Percentiles rank a stretch among this genome's conserved stretches.
phyloP scores from a whole-genome alignment of 495 filamentous ascomycete genomes.

The Podospora comata region DNA sequence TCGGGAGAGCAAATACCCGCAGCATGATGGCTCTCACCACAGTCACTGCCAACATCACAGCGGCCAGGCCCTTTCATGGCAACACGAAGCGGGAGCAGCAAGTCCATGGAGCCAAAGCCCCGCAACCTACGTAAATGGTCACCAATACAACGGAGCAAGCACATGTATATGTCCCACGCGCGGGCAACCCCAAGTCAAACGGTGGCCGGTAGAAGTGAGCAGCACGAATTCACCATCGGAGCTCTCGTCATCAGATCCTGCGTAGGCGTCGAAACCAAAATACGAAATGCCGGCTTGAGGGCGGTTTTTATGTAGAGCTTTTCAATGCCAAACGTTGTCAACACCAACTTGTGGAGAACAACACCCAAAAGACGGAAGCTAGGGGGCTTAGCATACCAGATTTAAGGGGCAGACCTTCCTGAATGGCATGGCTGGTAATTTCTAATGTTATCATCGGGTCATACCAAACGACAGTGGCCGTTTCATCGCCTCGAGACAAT shows the following conservation, averaged over 20 bases:
- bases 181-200: background rate
- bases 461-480: background rate
- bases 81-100: background rate
- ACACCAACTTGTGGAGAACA: background rate
- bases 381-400: background rate
- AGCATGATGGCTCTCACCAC: background rate
- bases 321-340: background rate
- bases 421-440: background rate
- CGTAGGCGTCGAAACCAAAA: background rate
- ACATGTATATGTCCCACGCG: background rate
- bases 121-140: background rate
- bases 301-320: background rate
- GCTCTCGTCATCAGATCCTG: background rate
- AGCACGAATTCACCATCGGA: background rate
- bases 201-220: background rate
- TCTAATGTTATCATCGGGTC: background rate
- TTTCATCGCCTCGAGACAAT: background rate
- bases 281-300: background rate
- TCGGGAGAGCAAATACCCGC: background rate
- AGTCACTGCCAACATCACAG: background rate
- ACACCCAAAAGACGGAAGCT: background rate
- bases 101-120: background rate
- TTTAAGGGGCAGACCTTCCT: background rate
- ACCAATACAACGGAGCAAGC: background rate
- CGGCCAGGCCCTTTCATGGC: background rate